Conservation (phyloP, 495 filamentous ascomycete species). For the Trichoderma gamsii region DNA sequence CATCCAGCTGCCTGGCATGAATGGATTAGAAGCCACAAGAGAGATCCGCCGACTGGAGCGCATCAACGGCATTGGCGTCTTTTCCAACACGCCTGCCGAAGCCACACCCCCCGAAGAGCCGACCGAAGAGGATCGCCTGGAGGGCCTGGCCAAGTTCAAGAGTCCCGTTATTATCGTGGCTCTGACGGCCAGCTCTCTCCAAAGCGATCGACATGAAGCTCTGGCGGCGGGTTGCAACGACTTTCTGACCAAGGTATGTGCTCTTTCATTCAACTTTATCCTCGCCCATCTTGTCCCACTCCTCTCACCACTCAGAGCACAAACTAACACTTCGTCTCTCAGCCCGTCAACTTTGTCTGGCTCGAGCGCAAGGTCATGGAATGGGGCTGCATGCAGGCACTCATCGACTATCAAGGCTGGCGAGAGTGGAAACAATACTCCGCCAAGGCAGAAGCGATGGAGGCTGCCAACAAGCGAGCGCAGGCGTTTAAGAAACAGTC, state of each 20-base stretch:
- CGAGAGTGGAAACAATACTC: constrained; percentile 88
- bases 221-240: constrained; percentile 96
- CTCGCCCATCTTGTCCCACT: neutral
- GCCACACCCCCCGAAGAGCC: constrained; percentile 24
- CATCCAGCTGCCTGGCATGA: constrained; percentile 97
- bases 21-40: constrained; percentile 89
- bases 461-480: constrained; percentile 1
- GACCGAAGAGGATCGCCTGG: constrained; percentile 60
- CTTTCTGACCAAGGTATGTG: constrained; percentile 89
- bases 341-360: constrained; percentile 98
- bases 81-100: constrained; percentile 45
- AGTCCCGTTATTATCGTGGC: constrained; percentile 97
- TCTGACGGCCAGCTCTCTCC: constrained; percentile 84
- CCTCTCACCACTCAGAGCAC: neutral
- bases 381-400: constrained; percentile 99
- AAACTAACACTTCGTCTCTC: constrained; percentile 17
- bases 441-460: constrained; percentile 24
- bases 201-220: constrained; percentile 91
- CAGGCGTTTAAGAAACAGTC: constrained; percentile 26
- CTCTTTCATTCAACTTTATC: constrained; percentile 13
- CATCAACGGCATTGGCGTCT: constrained; percentile 84
- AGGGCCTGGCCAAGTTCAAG: constrained; percentile 73
- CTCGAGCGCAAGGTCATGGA: constrained; percentile 95
- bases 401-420: constrained; percentile 99
- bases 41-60: constrained; percentile 89